Conservation (phyloP, 1,139 yeast genomes). For the Maudiozyma humilis region DNA sequence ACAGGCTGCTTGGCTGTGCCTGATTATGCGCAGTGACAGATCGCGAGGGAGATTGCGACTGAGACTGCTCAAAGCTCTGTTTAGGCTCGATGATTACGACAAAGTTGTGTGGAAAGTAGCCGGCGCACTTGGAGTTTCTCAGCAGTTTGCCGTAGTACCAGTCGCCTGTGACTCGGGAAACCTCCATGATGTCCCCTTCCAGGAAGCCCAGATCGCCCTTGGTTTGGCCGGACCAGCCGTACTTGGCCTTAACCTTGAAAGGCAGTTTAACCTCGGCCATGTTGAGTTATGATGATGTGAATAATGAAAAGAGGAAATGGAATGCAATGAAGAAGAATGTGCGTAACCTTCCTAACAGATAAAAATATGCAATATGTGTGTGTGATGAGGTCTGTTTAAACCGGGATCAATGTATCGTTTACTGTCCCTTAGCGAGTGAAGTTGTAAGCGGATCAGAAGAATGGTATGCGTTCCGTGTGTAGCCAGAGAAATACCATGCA, state of each 20-base stretch:
- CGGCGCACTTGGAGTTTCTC: slow-evolving; percentile 67
- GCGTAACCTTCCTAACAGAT: background rate
- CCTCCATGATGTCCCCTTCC: slow-evolving; percentile 87
- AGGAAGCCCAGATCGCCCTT: slow-evolving; percentile 86
- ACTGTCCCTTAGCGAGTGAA: background rate
- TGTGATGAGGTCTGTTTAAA: too few relatives aligned
- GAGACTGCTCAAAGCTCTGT: slow-evolving; percentile 11
- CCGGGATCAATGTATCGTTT: too few relatives aligned
- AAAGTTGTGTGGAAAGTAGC: slow-evolving; percentile 80
- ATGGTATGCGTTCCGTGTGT: too few relatives aligned
- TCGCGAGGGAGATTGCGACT: background rate
- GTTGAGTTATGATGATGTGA: background rate
- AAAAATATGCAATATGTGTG: too few relatives aligned
- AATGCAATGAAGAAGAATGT: background rate
- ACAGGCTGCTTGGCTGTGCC: background rate
- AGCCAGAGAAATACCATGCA: too few relatives aligned
- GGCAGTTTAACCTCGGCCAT: slow-evolving; percentile 35
- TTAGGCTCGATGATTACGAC: slow-evolving; percentile 43
- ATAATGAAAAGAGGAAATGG: background rate
- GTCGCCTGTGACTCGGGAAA: slow-evolving; percentile 74
- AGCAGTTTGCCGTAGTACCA: slow-evolving; percentile 86
- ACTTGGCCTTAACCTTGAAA: slow-evolving; percentile 66
- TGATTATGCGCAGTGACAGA: background rate
- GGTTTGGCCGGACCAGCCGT: slow-evolving; percentile 87
- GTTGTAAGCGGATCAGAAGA: too few relatives aligned